These are phyloP conservation scores for Neostapfia colusana DNA, from an alignment of 176 grass and related monocot genomes.

Conservation along the genomic window DNA sequence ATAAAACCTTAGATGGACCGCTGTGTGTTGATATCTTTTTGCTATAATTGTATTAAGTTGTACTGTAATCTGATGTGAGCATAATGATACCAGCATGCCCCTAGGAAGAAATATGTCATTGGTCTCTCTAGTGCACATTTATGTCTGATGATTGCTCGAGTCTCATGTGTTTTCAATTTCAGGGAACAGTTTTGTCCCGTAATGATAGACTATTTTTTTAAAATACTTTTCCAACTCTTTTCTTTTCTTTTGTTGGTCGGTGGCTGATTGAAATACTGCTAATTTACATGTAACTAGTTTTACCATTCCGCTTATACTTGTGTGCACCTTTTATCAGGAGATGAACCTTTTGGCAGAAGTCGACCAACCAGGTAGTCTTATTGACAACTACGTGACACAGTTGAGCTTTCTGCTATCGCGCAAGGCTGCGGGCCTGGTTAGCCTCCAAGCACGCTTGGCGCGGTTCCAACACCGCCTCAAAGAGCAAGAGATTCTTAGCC, in stretches of 20 bases:
- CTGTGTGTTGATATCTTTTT: neutral
- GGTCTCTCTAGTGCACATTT: neutral
- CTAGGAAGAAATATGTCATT: neutral
- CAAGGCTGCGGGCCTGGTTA: conserved; percentile 88
- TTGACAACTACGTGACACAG: conserved; percentile 91
- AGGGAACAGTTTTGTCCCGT: neutral
- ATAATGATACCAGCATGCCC: neutral
- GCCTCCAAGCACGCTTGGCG: conserved; percentile 84
- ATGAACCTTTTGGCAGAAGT: conserved; percentile 99
- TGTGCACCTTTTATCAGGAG: conserved; percentile 53
- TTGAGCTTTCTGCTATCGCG: conserved; percentile 89
- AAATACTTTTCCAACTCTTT: neutral
- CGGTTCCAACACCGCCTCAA: conserved; percentile 93
- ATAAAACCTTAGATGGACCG: neutral
- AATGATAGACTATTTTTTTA: neutral
- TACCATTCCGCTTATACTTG: conserved; percentile 20
- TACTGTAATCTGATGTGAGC: neutral
- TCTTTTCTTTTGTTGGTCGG: neutral
- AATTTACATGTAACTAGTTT: neutral
- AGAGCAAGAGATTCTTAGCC: conserved; percentile 94
- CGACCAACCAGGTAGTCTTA: conserved; percentile 92
- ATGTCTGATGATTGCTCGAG: neutral
- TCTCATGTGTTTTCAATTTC: neutral
- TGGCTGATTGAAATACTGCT: neutral
- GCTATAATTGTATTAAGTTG: neutral